phyloP scores from a whole-genome alignment of 192 early-diverging fungal genomes.

The Rhizoclosmatium globosum region DNA sequence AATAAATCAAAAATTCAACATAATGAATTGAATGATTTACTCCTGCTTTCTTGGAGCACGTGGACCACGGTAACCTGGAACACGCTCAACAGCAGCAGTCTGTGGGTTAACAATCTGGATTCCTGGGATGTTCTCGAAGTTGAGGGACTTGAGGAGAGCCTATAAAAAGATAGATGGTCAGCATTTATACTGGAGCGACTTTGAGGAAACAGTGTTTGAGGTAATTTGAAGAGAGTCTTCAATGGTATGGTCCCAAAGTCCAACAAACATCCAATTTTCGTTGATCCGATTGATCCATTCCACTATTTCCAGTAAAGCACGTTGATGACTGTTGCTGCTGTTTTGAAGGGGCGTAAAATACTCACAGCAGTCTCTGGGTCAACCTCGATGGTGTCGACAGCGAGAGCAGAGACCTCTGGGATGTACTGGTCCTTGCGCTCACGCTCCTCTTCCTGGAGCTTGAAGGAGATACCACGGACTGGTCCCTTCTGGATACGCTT shows the following conservation, averaged over 20 bases:
- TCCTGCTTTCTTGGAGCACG: slow-evolving; percentile 27
- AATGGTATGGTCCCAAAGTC: too few relatives aligned
- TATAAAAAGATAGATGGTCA: slow-evolving; percentile 40
- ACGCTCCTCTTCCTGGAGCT: slow-evolving; percentile 99
- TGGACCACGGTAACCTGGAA: slow-evolving; percentile 44
- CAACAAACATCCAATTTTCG: too few relatives aligned
- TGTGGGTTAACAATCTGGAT: slow-evolving; percentile 69
- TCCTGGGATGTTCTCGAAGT: slow-evolving; percentile 92
- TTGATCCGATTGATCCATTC: too few relatives aligned
- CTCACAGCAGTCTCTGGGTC: slow-evolving; percentile 90
- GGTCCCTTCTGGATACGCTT: slow-evolving; percentile 98
- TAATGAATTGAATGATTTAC: background rate
- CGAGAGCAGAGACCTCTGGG: slow-evolving; percentile 97
- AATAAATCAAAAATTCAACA: too few relatives aligned
- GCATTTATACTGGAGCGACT: background rate
- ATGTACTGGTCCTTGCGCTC: slow-evolving; percentile 99
- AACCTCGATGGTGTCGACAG: slow-evolving; percentile 89
- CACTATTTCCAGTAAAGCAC: too few relatives aligned
- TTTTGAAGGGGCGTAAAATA: background rate
- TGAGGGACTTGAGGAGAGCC: slow-evolving; percentile 95
- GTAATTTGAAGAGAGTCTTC: too few relatives aligned
- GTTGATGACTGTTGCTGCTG: too few relatives aligned
- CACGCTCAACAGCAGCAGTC: slow-evolving; percentile 41
- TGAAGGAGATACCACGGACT: slow-evolving; percentile 99
- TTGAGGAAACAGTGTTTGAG: too few relatives aligned